Base-by-base conservation (phyloP, 1,139 yeast genomes). In the Saccharomyces hybrid region DNA sequence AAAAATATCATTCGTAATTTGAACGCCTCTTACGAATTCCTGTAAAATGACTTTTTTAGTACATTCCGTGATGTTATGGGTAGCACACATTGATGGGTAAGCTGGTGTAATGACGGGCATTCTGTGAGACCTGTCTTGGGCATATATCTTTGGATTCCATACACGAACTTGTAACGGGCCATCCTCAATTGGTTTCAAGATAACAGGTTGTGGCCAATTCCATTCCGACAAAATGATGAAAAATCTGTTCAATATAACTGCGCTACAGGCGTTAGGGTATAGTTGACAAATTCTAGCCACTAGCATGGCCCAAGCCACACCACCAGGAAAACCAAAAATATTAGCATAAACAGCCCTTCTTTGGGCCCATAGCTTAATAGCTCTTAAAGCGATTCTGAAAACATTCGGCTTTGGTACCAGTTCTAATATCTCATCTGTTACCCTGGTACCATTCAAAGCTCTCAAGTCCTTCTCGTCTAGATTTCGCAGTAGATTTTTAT, bases 21-120 rank as follows among this genome's bases (percentile, higher is more conserved):
- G 82, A 1, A 79, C 76, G 0, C 96, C 98, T 59, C 97, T 80
- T 55, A 78, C 72, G 62, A 93, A 77, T 68, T 93, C 99, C 16
- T 75, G 69, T 67, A 89, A 66, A 38, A 93, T 88, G 16, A 93
- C 81, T 61, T 80, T 82, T 66, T 88, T 95, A 0, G 98, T 91
- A 0, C 97, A 89, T 19, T 80, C 80, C 0, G 95, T 86, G 48
- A 93, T 91, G 69, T 93, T 93, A 69, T 93, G 99, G 0, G 99
- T 93, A 0, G 99, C 97, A 72, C 99, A 93, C 99, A 93, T 93
- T 0, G 98, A 90, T 0, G 99, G 99, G 67, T 93, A 93, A 0
- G 99, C 98, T 0, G 99, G 99, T 0, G 99, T 93, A 54, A 93
- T 93, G n/a, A 93, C 96, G 0, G 99, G 99, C 99, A 93, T 95